Percentiles rank a stretch among this genome's conserved stretches.
phyloP scores from a whole-genome alignment of 1,284 basidiomycete species.

The Sanghuangporus baumii region DNA sequence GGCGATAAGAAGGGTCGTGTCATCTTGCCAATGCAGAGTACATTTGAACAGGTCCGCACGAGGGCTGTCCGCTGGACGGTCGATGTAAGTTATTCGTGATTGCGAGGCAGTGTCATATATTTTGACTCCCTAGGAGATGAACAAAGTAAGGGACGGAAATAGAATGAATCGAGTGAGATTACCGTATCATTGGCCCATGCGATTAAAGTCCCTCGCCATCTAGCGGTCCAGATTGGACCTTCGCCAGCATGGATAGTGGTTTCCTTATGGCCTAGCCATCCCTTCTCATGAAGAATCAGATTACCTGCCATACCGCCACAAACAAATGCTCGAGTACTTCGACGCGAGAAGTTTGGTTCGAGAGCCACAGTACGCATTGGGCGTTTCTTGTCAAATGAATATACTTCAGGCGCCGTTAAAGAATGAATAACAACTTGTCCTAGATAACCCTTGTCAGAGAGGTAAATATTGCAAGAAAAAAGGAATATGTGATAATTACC shows the following conservation, averaged over 20 bases:
- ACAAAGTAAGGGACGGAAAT: neutral
- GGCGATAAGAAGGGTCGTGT: slow-evolving; percentile 83
- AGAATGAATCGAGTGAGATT: slow-evolving; percentile 24
- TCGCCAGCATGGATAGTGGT: slow-evolving; percentile 83
- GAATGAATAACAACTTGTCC: slow-evolving; percentile 91
- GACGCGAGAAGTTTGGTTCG: slow-evolving; percentile 87
- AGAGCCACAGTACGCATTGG: slow-evolving; percentile 89
- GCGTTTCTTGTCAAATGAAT: slow-evolving; percentile 88
- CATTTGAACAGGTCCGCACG: slow-evolving; percentile 93
- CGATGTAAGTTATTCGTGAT: slow-evolving; percentile 83
- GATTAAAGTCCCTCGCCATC: slow-evolving; percentile 84
- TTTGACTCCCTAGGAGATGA: slow-evolving; percentile 70
- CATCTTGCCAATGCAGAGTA: slow-evolving; percentile 88
- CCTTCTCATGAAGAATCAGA: slow-evolving; percentile 86
- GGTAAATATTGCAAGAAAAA: neutral
- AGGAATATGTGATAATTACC: slow-evolving; percentile 42
- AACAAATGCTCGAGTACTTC: slow-evolving; percentile 79
- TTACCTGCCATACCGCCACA: slow-evolving; percentile 92
- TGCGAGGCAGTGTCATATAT: slow-evolving; percentile 85
- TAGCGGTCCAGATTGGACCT: slow-evolving; percentile 90
- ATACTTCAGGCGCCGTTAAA: slow-evolving; percentile 75
- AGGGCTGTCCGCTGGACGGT: slow-evolving; percentile 76
- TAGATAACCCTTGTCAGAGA: slow-evolving; percentile 25
- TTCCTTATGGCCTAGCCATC: slow-evolving; percentile 95
- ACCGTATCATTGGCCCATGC: slow-evolving; percentile 96